phyloP scores from a whole-genome alignment of 2,329 filamentous ascomycete species.

The Dendryphion nanum region DNA sequence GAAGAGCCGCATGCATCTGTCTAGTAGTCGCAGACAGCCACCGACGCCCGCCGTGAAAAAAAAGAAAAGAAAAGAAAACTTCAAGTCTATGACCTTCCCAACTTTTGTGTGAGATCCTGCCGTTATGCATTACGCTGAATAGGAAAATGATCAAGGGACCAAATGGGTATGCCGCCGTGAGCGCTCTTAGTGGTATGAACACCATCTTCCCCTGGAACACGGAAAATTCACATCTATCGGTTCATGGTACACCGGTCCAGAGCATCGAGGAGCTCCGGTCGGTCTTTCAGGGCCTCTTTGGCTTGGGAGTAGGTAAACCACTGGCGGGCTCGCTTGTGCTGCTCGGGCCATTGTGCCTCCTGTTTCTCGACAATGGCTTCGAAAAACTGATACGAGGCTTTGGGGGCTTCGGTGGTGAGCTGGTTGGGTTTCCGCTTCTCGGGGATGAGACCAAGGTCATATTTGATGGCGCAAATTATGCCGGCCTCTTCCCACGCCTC shows the following conservation, averaged over 20 bases:
- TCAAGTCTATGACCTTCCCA: constrained; percentile 23
- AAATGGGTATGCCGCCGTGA: constrained; percentile 4
- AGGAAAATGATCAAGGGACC: constrained; percentile 12
- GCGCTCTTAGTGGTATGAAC: not conserved
- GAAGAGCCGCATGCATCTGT: constrained; percentile 28
- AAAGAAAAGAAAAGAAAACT: constrained; percentile 13
- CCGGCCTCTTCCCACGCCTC: constrained; percentile 99
- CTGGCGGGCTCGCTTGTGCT: constrained; percentile 81
- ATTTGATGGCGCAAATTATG: constrained; percentile 79
- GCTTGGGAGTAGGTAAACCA: constrained; percentile 89
- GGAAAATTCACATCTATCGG: constrained; percentile 26
- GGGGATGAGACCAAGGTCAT: constrained; percentile 80
- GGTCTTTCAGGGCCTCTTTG: constrained; percentile 68
- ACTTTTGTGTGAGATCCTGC: constrained; percentile 24
- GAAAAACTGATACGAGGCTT: constrained; percentile 76
- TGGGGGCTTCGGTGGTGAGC: constrained; percentile 62
- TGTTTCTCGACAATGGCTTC: constrained; percentile 86
- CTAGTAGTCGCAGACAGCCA: constrained; percentile 30
- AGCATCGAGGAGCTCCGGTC: constrained; percentile 87
- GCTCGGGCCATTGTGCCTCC: constrained; percentile 88
- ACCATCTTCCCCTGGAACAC: constrained; percentile 8
- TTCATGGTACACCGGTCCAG: constrained; percentile 70
- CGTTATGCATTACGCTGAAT: constrained; percentile 26
- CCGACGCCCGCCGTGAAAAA: constrained; percentile 24
- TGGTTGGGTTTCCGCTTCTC: constrained; percentile 67